Percentiles rank a stretch among this genome's conserved stretches.
Evolutionary conservation across 1,139 yeast genomes (phyloP).

Genomic region (Magnusiomyces tetraspermus): DNA sequence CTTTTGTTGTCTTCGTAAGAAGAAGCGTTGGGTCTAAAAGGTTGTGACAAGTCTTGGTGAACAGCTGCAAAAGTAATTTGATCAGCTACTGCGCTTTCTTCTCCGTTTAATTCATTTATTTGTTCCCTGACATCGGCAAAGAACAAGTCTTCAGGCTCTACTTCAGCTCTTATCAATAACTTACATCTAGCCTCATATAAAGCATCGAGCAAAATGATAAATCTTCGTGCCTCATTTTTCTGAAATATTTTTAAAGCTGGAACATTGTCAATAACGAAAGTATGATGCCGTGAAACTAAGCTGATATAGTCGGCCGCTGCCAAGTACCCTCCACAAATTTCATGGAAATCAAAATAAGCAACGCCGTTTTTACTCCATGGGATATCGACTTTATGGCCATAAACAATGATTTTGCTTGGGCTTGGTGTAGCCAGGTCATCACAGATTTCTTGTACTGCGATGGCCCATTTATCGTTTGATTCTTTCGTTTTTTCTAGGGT

Average conservation of each 20-base stretch:
- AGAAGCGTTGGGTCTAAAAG: constrained; percentile 62
- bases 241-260: constrained; percentile 49
- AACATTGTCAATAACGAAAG: constrained; percentile 50
- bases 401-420: constrained; percentile 40
- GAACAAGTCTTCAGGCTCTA: constrained; percentile 43
- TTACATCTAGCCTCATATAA: constrained; percentile 59
- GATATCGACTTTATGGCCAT: constrained; percentile 44
- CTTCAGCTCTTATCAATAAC: constrained; percentile 44
- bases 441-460: constrained; percentile 20
- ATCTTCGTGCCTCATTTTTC: constrained; percentile 61
- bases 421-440: constrained; percentile 21
- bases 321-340: constrained; percentile 49
- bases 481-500: constrained; percentile 22
- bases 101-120: constrained; percentile 21
- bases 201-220: constrained; percentile 59
- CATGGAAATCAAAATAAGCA: constrained; percentile 45
- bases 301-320: constrained; percentile 67
- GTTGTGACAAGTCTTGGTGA: constrained; percentile 48
- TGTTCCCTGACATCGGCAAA: constrained; percentile 39
- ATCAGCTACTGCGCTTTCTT: constrained; percentile 35
- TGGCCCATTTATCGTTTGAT: constrained; percentile 32
- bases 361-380: constrained; percentile 39
- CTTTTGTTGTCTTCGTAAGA: constrained; percentile 46
- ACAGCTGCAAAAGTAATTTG: constrained; percentile 66
- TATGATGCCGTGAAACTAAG: constrained; percentile 48